Evolutionary conservation across 257 asterid genomes (phyloP), one percentile per base, ranked within the genome.

Genomic region (Ballota nigra): DNA sequence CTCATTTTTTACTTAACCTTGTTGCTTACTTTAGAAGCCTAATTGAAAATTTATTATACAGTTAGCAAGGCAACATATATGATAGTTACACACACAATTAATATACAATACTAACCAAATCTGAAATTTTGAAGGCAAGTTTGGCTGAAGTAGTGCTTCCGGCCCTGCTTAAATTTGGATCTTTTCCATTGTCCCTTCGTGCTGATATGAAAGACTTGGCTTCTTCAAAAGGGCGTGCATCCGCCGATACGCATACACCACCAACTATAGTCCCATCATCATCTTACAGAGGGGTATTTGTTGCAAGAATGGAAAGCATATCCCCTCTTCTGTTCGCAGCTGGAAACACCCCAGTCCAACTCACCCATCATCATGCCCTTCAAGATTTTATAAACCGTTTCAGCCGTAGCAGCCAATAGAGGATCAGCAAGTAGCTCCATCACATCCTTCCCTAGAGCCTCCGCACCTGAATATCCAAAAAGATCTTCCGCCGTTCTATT

Each of bases 11-110:
- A 89, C 84, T 83, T 95, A 33, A 95, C 96, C 83, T 89, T 92
- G 86, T 78, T 89, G 90, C 91, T 87, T 60, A 89, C 85, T 85
- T 85, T 86, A 33, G 99, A 82, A 76, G 98, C 99, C 98, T 95
- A 75, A 58, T 43, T 24, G 40, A 36, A 31, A 63, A 57, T 69
- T 63, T 11, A 64, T 73, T 47, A n/a, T n/a, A 45, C 20, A 55
- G 56, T 87, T 68, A 88, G 77, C 12, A 75, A 51, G 67, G 68
- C 26, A 45, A 45, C 49, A 69, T 33, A 43, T 74, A 71, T 52
- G 49, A 5, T 26, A 58, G 13, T 60, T 19, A 53, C 28, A 59
- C 38, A 61, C 68, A 51, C 33, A 9, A 31, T 0, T 1, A 38
- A 72, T 78, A 7, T 9, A 41, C 34, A 52, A 59, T 23, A 78